Conservation (phyloP, 2,329 filamentous ascomycete species). For the Fusarium sp. region DNA sequence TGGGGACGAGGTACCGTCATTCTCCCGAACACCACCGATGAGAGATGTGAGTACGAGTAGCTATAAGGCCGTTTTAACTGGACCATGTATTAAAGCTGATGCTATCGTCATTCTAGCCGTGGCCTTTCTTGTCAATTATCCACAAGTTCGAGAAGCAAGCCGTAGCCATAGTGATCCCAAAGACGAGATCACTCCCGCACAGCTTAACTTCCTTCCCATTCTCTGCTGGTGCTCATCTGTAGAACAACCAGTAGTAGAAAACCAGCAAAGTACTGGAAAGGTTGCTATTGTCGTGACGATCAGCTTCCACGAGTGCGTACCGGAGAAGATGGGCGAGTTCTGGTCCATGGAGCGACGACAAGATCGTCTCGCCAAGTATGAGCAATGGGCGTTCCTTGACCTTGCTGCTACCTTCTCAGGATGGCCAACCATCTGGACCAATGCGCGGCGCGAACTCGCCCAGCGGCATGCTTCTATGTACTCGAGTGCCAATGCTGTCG, state of each 20-base stretch:
- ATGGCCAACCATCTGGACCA: neutral
- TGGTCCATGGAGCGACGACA: neutral
- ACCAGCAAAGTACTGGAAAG: fast-evolving
- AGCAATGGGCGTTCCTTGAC: neutral
- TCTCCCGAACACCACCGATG: neutral
- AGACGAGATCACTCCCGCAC: neutral
- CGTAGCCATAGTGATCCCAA: fast-evolving
- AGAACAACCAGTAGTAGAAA: fast-evolving
- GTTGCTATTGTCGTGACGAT: neutral
- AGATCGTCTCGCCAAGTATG: neutral
- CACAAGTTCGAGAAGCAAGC: neutral
- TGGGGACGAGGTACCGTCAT: neutral
- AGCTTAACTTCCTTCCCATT: neutral
- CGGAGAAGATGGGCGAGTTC: neutral
- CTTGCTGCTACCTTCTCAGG: neutral
- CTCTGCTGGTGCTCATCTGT: neutral
- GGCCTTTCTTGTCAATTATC: neutral
- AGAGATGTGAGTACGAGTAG: neutral
- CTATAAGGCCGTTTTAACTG: fast-evolving
- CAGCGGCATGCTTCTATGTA: neutral
- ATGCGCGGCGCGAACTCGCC: neutral
- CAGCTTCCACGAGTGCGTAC: neutral
- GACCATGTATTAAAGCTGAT: fast-evolving
- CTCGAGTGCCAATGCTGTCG: neutral
- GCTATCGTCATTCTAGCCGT: neutral